phyloP scores from a whole-genome alignment of 2,329 filamentous ascomycete species.

The Fusarium poae region DNA sequence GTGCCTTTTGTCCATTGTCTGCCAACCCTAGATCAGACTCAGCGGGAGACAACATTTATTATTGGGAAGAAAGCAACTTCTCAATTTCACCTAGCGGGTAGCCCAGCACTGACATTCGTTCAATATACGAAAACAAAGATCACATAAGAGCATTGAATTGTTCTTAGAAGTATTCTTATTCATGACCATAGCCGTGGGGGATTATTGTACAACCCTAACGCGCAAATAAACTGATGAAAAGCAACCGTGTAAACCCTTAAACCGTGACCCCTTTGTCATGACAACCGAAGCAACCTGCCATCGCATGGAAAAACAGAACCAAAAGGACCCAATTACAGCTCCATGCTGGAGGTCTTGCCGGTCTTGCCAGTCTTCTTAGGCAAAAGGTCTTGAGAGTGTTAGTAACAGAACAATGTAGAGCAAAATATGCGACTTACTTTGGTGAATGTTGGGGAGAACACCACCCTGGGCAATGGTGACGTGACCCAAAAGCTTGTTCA shows the following conservation, averaged over 20 bases:
- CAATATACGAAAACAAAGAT: no score
- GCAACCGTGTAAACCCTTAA: conserved; percentile 77
- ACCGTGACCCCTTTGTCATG: conserved; percentile 87
- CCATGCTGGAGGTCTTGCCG: conserved; percentile 92
- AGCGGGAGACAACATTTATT: no score
- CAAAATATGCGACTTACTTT: conserved; percentile 74
- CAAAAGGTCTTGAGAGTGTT: conserved; percentile 80
- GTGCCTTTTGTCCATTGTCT: no score
- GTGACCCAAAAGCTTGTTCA: conserved; percentile 98
- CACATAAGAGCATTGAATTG: neutral
- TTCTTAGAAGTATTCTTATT: conserved; percentile 69
- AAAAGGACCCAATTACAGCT: conserved; percentile 77
- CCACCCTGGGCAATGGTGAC: conserved; percentile 97
- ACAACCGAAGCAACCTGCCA: conserved; percentile 77
- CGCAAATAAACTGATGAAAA: conserved; percentile 61
- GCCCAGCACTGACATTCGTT: no score
- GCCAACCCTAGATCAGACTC: no score
- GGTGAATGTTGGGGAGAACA: conserved; percentile 97
- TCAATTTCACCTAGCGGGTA: no score
- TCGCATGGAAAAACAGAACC: conserved; percentile 66
- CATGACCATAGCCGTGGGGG: conserved; percentile 75
- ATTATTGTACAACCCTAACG: conserved; percentile 80
- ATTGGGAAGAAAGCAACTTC: no score
- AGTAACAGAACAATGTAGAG: conserved; percentile 48
- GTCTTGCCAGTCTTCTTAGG: conserved; percentile 99